Evolutionary conservation across 2,329 filamentous ascomycete genomes (phyloP), one percentile per base, ranked within the genome.

Genomic region (Graphilbum fragrans): DNA sequence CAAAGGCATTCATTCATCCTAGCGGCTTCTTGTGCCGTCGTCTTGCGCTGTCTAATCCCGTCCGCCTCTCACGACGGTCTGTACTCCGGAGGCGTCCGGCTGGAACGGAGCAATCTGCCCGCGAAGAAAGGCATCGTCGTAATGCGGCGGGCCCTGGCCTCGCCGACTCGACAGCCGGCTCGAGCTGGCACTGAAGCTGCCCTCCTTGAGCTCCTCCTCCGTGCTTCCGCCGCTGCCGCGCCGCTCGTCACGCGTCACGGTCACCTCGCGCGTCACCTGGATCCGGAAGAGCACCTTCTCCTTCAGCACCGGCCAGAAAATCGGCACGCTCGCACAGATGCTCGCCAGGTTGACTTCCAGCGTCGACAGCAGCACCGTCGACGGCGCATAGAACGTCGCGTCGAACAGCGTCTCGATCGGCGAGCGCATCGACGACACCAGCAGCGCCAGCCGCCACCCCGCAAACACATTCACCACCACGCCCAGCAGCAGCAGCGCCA

Each of bases 301-400:
- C 22, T 47, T 44, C 31, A 55, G 35, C 10, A 53, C 49, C 3
- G 54, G 54, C 54, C 54, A 29, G 25, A 31, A 38, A 14, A 38
- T 27, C 23, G 25, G 37, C 33, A 14, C n/a, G 17, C 50, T 53
- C 3, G 52, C 53, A 37, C 49, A 50, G 20, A 52, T 46, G 21
- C 48, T 51, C 5, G 54, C 53, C 20, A 53, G 41, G 45, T 54
- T 50, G 39, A 55, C 47, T 40, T 57, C 54, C 23, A 56, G 49
- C 22, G 52, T 42, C 11, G 49, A 47, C 10, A 57, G 47, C 2
- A 55, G 37, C 22, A 53, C 47, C 21, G 47, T 43, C 19, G 45
- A 43, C 1, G 54, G 49, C 2, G 48, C 52, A 44, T 55, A 57
- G 48, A 47, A 57, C 10, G 51, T 51, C 14, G 53, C 50, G 44